Base-by-base conservation (phyloP, 2,329 filamentous ascomycete species). In the Stromatinia cepivora region DNA sequence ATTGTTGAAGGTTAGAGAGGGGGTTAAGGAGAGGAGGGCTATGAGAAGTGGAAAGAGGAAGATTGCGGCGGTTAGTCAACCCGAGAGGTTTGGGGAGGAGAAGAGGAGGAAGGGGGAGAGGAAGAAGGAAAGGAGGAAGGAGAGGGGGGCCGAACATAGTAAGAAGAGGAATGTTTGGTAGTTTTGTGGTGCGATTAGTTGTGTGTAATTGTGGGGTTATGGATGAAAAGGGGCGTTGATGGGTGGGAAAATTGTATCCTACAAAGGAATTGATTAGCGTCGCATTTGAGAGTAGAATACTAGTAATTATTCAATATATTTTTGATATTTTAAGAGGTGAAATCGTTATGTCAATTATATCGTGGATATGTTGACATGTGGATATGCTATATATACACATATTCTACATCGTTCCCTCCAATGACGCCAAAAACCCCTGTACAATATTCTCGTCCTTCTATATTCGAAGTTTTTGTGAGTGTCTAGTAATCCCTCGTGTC, bases 71-170 rank as follows among this genome's bases (percentile, higher is more conserved):
- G 89, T 99, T 34, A 86, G 86, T 63, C 87, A 91, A 77, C 95
- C 95, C 1, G 94, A 95, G 81, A 90, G 85, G 78, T 88, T 89
- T 75, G 92, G 89, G 39, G 84, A 86, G 77, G 89, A 91, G 75
- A 97, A 97, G 88, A 88, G 87, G 78, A 92, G 90, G 83, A 93
- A 90, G 83, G 86, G 91, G 72, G 92, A 95, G 78, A 88, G 90
- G 83, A 95, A 95, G 84, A 93, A 90, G 82, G 90, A 90, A 75
- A 88, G 89, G 80, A 88, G 90, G 79, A 97, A 93, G 85, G 91
- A 90, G 79, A 92, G 87, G 79, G 90, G 91, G 0, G 81, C 84
- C 74, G 90, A 93, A 81, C 88, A 91, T 77, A 88, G 91, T 56
- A 71, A 59, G 59, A 72, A 69, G 69, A 75, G 76, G 59, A 71